phyloP scores from a whole-genome alignment of 768 basidiomycete genomes.

The Naganishia vaughanmartiniae region DNA sequence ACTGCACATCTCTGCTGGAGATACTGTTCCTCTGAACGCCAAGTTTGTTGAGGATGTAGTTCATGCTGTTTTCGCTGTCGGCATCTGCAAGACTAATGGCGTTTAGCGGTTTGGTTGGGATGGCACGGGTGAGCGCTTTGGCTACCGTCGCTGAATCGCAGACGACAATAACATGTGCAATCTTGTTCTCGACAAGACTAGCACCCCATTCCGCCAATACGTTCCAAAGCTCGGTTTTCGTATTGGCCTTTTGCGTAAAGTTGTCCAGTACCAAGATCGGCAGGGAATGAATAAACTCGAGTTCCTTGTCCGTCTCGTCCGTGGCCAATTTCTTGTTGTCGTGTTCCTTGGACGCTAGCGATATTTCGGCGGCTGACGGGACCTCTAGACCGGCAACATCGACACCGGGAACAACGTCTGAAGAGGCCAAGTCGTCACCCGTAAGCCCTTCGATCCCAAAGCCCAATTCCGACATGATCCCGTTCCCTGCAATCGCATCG shows the following conservation, averaged over 20 bases:
- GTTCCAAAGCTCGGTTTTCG: slow-evolving; percentile 68
- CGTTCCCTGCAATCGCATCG: slow-evolving; percentile 80
- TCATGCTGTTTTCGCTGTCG: slow-evolving; percentile 71
- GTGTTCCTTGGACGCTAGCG: slow-evolving; percentile 50
- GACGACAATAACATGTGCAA: slow-evolving; percentile 86
- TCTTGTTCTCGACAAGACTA: slow-evolving; percentile 73
- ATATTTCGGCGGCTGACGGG: not conserved
- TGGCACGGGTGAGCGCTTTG: slow-evolving; percentile 77
- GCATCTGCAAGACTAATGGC: slow-evolving; percentile 80
- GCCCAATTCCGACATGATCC: slow-evolving; percentile 80
- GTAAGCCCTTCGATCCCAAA: slow-evolving; percentile 68
- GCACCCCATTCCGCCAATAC: slow-evolving; percentile 84
- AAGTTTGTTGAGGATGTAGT: slow-evolving; percentile 77
- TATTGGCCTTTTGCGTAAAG: slow-evolving; percentile 62
- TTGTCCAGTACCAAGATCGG: slow-evolving; percentile 85
- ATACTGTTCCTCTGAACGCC: slow-evolving; percentile 52
- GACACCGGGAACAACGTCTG: slow-evolving; percentile 33
- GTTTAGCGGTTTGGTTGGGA: slow-evolving; percentile 78
- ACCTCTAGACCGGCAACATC: slow-evolving; percentile 28
- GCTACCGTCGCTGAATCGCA: slow-evolving; percentile 85
- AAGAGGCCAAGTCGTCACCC: slow-evolving; percentile 50
- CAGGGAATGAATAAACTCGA: slow-evolving; percentile 60
- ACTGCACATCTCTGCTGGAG: slow-evolving; percentile 59
- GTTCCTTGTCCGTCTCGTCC: slow-evolving; percentile 43
- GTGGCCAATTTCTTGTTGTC: slow-evolving; percentile 4